Percentiles rank a stretch among this genome's conserved stretches.
Conservation (phyloP, 192 early-diverging fungal genomes). For the Backusella psychrophila region DNA sequence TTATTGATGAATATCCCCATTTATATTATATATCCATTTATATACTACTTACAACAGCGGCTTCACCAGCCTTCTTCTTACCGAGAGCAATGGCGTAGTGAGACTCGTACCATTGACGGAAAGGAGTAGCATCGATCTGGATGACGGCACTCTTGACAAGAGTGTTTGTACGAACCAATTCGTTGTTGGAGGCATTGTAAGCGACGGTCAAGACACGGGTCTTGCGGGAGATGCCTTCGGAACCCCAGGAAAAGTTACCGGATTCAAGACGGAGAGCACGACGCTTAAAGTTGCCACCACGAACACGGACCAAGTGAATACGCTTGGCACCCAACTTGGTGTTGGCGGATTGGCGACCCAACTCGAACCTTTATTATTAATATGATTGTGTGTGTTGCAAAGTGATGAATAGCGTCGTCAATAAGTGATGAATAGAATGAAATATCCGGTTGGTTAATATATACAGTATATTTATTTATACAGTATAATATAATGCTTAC, state of each 20-base stretch:
- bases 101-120: constrained; percentile 99
- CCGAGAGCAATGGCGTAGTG: no score
- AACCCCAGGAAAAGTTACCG: constrained; percentile 98
- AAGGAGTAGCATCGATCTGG: constrained; percentile 98
- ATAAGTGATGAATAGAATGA: neutral
- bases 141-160: constrained; percentile 97
- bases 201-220: constrained; percentile 92
- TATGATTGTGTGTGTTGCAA: neutral
- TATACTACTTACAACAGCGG: no score
- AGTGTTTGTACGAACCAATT: constrained; percentile 99
- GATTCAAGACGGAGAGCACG: constrained; percentile 95
- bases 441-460: no score
- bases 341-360: constrained; percentile 96
- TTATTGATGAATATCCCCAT: neutral
- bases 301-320: constrained; percentile 93
- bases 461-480: no score
- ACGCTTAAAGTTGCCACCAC: constrained; percentile 99
- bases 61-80: no score
- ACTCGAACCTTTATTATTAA: constrained; percentile 70
- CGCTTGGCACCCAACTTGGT: constrained; percentile 98
- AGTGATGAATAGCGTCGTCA: neutral
- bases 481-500: constrained; percentile 29
- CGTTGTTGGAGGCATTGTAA: constrained; percentile 99
- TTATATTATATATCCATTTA: no score
- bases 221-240: constrained; percentile 93